Evolutionary conservation across 2,329 filamentous ascomycete species (phyloP).

Genomic region (Mycocentrospora acerina): DNA sequence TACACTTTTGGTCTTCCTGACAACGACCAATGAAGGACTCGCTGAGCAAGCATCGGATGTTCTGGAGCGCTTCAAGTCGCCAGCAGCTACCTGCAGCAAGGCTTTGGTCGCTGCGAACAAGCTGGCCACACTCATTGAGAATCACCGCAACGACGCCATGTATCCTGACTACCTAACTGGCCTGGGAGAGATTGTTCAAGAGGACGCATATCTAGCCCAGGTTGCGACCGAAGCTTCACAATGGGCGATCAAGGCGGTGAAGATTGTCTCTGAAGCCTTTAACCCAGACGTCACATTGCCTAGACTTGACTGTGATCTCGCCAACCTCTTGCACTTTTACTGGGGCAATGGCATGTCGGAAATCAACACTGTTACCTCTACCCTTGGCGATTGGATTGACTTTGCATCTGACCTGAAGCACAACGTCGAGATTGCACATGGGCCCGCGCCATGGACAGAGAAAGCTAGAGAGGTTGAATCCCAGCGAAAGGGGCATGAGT

Average conservation of each 20-base stretch:
- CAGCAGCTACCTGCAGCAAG: conserved; percentile 15
- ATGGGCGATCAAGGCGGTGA: conserved; percentile 7
- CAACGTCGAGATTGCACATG: conserved; percentile 64
- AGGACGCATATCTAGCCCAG: conserved; percentile 19
- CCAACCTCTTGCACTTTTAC: conserved; percentile 6
- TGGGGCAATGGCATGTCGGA: conserved; percentile 7
- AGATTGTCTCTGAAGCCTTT: conserved; percentile 5
- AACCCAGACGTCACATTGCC: conserved; percentile 5
- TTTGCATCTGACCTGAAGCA: conserved; percentile 53
- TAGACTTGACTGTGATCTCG: conserved; percentile 4
- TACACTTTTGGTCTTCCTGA: conserved; percentile 12
- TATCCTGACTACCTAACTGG: conserved; percentile 28
- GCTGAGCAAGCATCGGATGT: conserved; percentile 44
- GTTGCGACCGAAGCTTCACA: conserved; percentile 14
- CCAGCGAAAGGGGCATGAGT: conserved; percentile 77
- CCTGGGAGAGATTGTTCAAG: conserved; percentile 20
- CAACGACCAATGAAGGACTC: conserved; percentile 5
- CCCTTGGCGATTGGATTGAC: conserved; percentile 64
- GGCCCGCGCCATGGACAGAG: conserved; percentile 76
- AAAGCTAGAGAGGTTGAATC: conserved; percentile 78
- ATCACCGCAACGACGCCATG: conserved; percentile 25
- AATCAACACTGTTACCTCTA: conserved; percentile 7
- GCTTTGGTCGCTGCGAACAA: conserved; percentile 21
- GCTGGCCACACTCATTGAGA: conserved; percentile 22
- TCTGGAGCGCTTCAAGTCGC: conserved; percentile 17